A percentile compares a stretch with the other conserved stretches of the same genome.
phyloP scores from a whole-genome alignment of 805 yeast genomes.

The Wickerhamiella allomyrinae region DNA sequence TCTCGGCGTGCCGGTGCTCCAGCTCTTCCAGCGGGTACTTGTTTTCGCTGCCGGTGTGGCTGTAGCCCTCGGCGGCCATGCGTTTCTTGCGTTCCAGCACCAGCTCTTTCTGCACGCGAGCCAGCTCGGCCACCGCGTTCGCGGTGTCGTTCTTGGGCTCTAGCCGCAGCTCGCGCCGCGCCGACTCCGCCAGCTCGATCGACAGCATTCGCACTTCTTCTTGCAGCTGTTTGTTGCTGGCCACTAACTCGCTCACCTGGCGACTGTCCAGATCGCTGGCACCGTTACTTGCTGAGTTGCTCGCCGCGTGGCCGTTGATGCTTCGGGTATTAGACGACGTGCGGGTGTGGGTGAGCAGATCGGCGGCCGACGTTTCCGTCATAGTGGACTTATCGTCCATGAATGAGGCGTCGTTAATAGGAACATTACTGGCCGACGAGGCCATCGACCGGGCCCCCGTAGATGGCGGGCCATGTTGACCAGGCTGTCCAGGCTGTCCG shows the following conservation, averaged over 20 bases:
- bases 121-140: conserved; percentile 13
- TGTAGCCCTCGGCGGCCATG: conserved; percentile 14
- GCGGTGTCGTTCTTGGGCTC: conserved; percentile 5
- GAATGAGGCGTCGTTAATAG: no score
- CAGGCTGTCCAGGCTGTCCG: not conserved
- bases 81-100: conserved; percentile 24
- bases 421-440: not conserved
- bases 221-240: conserved; percentile 16
- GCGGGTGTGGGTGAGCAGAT: not conserved
- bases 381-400: not conserved
- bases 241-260: conserved; percentile 10
- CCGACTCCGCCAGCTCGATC: conserved; percentile 26
- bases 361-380: not conserved
- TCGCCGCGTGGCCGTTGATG: no score
- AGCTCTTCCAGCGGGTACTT: conserved; percentile 8
- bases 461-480: not conserved
- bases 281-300: no score
- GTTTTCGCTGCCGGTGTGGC: conserved; percentile 5
- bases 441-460: not conserved
- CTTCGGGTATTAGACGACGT: no score
- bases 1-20: conserved; percentile 21
- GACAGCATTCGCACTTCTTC: conserved; percentile 25
- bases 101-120: conserved; percentile 20
- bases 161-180: conserved; percentile 25
- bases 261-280: not conserved